phyloP scores from a whole-genome alignment of 1,284 basidiomycete genomes.

The Trametes pubescens region DNA sequence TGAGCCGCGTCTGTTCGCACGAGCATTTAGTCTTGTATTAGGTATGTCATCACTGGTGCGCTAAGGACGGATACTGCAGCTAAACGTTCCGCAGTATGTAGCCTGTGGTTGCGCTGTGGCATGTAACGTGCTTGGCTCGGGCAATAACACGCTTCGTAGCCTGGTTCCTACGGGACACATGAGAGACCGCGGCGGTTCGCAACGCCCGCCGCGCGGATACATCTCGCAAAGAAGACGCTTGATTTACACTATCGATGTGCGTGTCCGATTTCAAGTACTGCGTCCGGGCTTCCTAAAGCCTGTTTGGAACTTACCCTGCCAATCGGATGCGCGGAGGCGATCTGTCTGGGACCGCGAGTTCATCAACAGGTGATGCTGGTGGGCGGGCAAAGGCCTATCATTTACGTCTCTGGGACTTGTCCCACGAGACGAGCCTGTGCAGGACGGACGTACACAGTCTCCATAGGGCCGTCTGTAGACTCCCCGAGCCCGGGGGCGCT shows the following conservation, averaged over 20 bases:
- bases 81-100: slow-evolving; percentile 8
- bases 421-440: slow-evolving; percentile 12
- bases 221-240: slow-evolving; percentile 11
- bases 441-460: slow-evolving; percentile 12
- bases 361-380: slow-evolving; percentile 29
- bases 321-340: slow-evolving; percentile 23
- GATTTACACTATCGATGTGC: slow-evolving; percentile 25
- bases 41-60: slow-evolving; percentile 6
- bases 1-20: slow-evolving; percentile 13
- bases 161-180: not conserved
- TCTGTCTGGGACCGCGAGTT: slow-evolving; percentile 17
- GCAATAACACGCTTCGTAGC: slow-evolving; percentile 3
- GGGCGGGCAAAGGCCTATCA: slow-evolving; percentile 12
- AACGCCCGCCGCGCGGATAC: slow-evolving; percentile 1
- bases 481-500: slow-evolving; percentile 21
- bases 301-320: slow-evolving; percentile 26
- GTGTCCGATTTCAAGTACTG: slow-evolving; percentile 24
- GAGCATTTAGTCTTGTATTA: slow-evolving; percentile 12
- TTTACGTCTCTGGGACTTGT: slow-evolving; percentile 25
- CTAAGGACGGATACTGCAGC: not conserved
- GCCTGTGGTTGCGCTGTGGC: slow-evolving; percentile 2
- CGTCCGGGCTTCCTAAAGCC: slow-evolving; percentile 29
- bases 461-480: slow-evolving; percentile 11
- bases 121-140: slow-evolving; percentile 8
- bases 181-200: slow-evolving; percentile 4